Evolutionary conservation across 2,329 filamentous ascomycete genomes (phyloP).

Genomic region (Colletotrichum lentis): DNA sequence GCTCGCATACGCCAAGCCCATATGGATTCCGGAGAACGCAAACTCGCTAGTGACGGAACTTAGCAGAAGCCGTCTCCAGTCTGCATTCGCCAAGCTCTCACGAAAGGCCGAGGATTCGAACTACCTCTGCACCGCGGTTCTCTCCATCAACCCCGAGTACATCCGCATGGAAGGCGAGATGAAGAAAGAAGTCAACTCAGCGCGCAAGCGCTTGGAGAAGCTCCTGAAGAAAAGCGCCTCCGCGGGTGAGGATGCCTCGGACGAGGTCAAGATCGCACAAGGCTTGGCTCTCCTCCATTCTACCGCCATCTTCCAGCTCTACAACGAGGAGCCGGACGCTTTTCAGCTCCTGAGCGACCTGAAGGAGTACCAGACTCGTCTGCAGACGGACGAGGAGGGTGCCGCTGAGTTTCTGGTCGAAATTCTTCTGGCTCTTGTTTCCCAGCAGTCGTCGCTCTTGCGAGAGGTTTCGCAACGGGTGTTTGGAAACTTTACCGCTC

Average conservation of each 20-base stretch:
- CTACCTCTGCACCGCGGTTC: slow-evolving; percentile 62
- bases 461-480: slow-evolving; percentile 88
- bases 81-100: slow-evolving; percentile 66
- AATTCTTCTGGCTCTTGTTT: slow-evolving; percentile 87
- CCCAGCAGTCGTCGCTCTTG: slow-evolving; percentile 84
- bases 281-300: slow-evolving; percentile 84
- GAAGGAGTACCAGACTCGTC: slow-evolving; percentile 75
- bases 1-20: slow-evolving; percentile 62
- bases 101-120: slow-evolving; percentile 61
- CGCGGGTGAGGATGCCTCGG: slow-evolving; percentile 44
- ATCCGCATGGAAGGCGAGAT: slow-evolving; percentile 65
- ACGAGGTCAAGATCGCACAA: slow-evolving; percentile 57
- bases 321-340: slow-evolving; percentile 88
- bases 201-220: slow-evolving; percentile 61
- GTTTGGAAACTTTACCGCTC: slow-evolving; percentile 80
- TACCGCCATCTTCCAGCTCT: slow-evolving; percentile 85
- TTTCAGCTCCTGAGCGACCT: slow-evolving; percentile 84
- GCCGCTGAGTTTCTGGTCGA: slow-evolving; percentile 80
- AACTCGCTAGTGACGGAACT: slow-evolving; percentile 53
- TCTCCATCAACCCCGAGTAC: slow-evolving; percentile 61
- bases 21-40: slow-evolving; percentile 41
- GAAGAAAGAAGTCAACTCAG: slow-evolving; percentile 60
- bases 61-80: slow-evolving; percentile 64
- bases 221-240: slow-evolving; percentile 53
- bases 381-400: slow-evolving; percentile 64